A percentile compares a stretch with the other conserved stretches of the same genome.
These are phyloP conservation scores for Verticillium nubilum DNA, from an alignment of 2,329 filamentous ascomycete genomes.

Conservation along the genomic window DNA sequence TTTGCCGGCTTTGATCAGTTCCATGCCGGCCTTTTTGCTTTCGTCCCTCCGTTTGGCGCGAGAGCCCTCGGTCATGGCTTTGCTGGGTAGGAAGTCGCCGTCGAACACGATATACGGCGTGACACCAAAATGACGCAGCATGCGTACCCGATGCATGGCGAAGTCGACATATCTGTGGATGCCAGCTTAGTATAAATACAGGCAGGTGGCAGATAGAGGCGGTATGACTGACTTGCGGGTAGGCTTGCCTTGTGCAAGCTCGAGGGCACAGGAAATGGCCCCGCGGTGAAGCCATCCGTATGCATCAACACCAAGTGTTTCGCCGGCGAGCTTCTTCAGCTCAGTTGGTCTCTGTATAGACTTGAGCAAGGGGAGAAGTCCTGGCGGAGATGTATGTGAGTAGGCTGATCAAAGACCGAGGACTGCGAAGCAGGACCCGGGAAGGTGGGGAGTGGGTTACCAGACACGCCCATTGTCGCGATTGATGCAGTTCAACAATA, in stretches of 20 bases:
- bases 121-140: slow-evolving; percentile 90
- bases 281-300: slow-evolving; percentile 98
- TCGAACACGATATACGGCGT: slow-evolving; percentile 97
- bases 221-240: slow-evolving; percentile 66
- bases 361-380: slow-evolving; percentile 85
- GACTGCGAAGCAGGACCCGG: not conserved
- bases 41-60: slow-evolving; percentile 71
- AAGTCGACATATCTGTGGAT: slow-evolving; percentile 75
- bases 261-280: slow-evolving; percentile 82
- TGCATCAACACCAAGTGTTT: slow-evolving; percentile 90
- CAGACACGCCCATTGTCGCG: slow-evolving; percentile 14
- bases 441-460: slow-evolving; percentile 1
- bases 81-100: slow-evolving; percentile 91
- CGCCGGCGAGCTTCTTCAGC: slow-evolving; percentile 79
- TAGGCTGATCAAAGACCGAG: not conserved
- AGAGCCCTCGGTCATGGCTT: slow-evolving; percentile 77
- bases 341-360: slow-evolving; percentile 89
- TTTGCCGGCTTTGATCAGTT: slow-evolving; percentile 77
- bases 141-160: slow-evolving; percentile 82
- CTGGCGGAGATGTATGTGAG: slow-evolving; percentile 35
- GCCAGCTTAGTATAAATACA: slow-evolving; percentile 4
- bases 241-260: slow-evolving; percentile 81
- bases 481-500: not conserved
- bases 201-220: not conserved
- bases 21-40: slow-evolving; percentile 68